Percentiles rank a stretch among this genome's conserved stretches.
phyloP scores from a whole-genome alignment of 805 yeast species.

The Pichia thaimueangensis region DNA sequence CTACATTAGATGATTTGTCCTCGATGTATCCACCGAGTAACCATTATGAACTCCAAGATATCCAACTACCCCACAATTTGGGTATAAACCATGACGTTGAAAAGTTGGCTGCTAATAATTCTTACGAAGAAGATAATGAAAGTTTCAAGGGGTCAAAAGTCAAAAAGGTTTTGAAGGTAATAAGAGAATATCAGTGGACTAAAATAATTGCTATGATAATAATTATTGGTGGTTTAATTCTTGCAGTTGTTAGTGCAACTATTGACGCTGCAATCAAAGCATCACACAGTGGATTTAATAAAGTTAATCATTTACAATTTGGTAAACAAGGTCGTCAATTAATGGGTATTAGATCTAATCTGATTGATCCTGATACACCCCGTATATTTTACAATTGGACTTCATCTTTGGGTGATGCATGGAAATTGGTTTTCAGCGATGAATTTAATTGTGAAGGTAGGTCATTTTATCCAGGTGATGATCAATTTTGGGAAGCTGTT shows the following conservation, averaged over 20 bases:
- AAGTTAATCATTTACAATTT: not conserved
- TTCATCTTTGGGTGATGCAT: slow-evolving; percentile 54
- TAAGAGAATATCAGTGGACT: slow-evolving; percentile 6
- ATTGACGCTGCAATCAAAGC: slow-evolving; percentile 1
- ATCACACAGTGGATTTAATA: not conserved
- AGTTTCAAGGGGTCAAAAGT: too few relatives aligned
- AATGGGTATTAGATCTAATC: slow-evolving; percentile 39
- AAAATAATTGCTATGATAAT: slow-evolving; percentile 5
- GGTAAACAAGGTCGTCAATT: not conserved
- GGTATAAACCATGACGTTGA: too few relatives aligned
- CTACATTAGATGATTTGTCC: too few relatives aligned
- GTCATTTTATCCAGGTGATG: slow-evolving; percentile 85
- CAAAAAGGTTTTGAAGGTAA: too few relatives aligned
- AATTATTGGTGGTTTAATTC: slow-evolving; percentile 4
- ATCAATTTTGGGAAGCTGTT: slow-evolving; percentile 84
- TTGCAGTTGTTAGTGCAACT: slow-evolving; percentile 2
- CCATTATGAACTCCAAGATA: too few relatives aligned
- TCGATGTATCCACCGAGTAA: too few relatives aligned
- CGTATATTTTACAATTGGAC: slow-evolving; percentile 35
- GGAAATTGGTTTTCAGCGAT: slow-evolving; percentile 82
- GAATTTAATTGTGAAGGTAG: slow-evolving; percentile 88
- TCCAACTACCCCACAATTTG: too few relatives aligned
- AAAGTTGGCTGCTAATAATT: not conserved
- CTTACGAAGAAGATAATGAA: too few relatives aligned
- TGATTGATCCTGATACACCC: slow-evolving; percentile 77